Conservation (phyloP, 345 rosid species). For the Litchi chinensis region DNA sequence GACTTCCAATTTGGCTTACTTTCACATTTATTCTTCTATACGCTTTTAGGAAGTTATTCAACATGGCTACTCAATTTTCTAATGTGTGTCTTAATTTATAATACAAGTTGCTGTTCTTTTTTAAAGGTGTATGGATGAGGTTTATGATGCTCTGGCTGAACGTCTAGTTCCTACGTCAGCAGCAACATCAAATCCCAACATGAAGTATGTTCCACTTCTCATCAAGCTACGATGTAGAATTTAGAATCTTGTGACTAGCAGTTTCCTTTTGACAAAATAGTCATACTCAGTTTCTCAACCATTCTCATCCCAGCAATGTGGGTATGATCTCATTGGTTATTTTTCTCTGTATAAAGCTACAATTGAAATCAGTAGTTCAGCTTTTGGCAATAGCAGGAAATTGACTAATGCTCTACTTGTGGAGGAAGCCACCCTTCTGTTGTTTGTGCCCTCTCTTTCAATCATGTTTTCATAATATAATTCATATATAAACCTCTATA, state of each 20-base stretch:
- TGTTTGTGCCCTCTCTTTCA: not conserved
- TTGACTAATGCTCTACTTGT: not conserved
- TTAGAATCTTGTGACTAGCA: not conserved
- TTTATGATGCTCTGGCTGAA: conserved; percentile 72
- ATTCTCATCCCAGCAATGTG: not conserved
- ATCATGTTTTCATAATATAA: not conserved
- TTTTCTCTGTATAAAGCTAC: not conserved
- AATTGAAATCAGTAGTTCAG: not conserved
- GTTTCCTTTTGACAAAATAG: not conserved
- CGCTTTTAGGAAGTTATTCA: conserved; percentile 8
- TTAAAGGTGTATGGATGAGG: conserved; percentile 75
- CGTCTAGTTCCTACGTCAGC: conserved; percentile 67
- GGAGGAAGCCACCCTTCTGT: not conserved
- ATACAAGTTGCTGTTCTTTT: not conserved
- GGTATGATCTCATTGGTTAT: not conserved
- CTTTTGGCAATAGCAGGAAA: not conserved
- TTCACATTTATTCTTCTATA: not conserved
- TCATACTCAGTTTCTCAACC: conserved; percentile 11
- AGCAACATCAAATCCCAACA: conserved; percentile 48
- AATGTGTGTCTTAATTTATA: not conserved
- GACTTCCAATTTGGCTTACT: not conserved
- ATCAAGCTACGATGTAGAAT: conserved; percentile 9
- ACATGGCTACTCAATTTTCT: not conserved
- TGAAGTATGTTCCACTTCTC: conserved; percentile 51
- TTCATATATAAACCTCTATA: not conserved